A percentile compares a stretch with the other conserved stretches of the same genome.
Conservation (phyloP, 2,329 filamentous ascomycete species). For the Ilyonectria mors-panacis region DNA sequence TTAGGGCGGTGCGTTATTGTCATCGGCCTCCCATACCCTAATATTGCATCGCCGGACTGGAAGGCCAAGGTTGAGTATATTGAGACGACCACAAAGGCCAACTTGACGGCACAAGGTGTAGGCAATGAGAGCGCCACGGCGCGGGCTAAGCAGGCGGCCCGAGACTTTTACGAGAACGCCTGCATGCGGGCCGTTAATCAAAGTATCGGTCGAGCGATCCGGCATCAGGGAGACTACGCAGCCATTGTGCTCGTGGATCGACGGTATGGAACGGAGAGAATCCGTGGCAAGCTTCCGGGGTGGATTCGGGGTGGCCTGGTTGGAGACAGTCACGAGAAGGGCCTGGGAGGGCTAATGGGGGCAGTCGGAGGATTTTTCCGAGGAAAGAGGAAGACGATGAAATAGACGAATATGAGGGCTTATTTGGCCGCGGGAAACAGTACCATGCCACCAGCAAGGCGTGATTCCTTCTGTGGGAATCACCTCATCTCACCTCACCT, state of each 20-base stretch:
- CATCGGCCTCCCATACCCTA: slow-evolving; percentile 94
- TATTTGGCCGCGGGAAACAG: background rate
- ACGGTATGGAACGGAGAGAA: slow-evolving; percentile 81
- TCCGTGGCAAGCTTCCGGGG: slow-evolving; percentile 84
- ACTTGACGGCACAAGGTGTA: slow-evolving; percentile 49
- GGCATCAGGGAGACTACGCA: slow-evolving; percentile 91
- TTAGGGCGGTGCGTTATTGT: slow-evolving; percentile 92
- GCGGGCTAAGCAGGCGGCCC: slow-evolving; percentile 69
- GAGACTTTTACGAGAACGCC: slow-evolving; percentile 92
- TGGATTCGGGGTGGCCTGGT: slow-evolving; percentile 87
- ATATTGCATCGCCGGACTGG: slow-evolving; percentile 91
- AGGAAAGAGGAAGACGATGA: slow-evolving; percentile 55
- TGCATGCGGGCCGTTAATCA: slow-evolving; percentile 99
- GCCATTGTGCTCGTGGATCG: slow-evolving; percentile 88
- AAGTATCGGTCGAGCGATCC: slow-evolving; percentile 92
- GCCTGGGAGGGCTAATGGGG: slow-evolving; percentile 72
- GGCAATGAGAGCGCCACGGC: slow-evolving; percentile 46
- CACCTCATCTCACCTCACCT: slow-evolving; percentile 10
- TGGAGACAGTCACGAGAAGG: slow-evolving; percentile 62
- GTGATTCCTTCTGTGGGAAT: background rate
- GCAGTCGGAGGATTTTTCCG: slow-evolving; percentile 71
- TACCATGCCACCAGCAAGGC: slow-evolving; percentile 6
- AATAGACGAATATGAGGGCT: slow-evolving; percentile 8
- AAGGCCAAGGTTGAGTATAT: slow-evolving; percentile 92
- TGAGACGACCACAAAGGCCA: slow-evolving; percentile 69